Evolutionary conservation across 331 rosid genomes (phyloP), one percentile per base, ranked within the genome.

Genomic region (Malus hybrid): DNA sequence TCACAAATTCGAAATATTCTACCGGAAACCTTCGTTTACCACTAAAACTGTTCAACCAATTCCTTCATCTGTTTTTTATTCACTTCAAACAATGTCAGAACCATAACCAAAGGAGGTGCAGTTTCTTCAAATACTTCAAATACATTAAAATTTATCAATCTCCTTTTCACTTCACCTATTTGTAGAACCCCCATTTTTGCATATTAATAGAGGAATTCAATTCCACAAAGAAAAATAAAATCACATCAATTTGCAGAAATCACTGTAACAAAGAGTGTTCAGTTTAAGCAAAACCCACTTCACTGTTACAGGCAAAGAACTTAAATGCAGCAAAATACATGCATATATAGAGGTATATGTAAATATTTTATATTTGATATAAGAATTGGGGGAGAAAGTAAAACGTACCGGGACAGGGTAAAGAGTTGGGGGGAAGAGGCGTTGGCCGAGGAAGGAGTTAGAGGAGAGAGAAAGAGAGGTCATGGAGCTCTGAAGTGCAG

Each of bases 401-500:
- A 52, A 73, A 33, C 22, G 34, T 84, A 92, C 97, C 83, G 81
- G 91, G n/a, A 78, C 22, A 34, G 89, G 70, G 48, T 16, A 80
- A 79, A 84, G 72, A 61, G 92, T 75, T 50, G 85, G 50, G 60
- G 89, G 84, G 10, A 93, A 67, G 79, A 92, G 88, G 59, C 88
- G 88, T 22, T 92, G 97, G 3, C 99, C 99, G 31, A 90, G 79
- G 89, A 95, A 95, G 39, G 96, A 84, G 86, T 88, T 90, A 36
- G 96, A 89, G 32, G 93, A 86, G 71, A 95, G 86, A 13, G 97
- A 95, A 29, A 95, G 93, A 27, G 91, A 86, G 69, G 88, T 74
- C 87, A 95, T 83, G 57, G 99, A 89, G 86, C 85, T 84, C 82
- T 92, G 99, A 73, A 95, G 96, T 73, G 96, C 88, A 82, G 90